Percentiles rank a stretch among this genome's conserved stretches.
Conservation (phyloP, 305 asterid species). For the Fraxinus ornus region DNA sequence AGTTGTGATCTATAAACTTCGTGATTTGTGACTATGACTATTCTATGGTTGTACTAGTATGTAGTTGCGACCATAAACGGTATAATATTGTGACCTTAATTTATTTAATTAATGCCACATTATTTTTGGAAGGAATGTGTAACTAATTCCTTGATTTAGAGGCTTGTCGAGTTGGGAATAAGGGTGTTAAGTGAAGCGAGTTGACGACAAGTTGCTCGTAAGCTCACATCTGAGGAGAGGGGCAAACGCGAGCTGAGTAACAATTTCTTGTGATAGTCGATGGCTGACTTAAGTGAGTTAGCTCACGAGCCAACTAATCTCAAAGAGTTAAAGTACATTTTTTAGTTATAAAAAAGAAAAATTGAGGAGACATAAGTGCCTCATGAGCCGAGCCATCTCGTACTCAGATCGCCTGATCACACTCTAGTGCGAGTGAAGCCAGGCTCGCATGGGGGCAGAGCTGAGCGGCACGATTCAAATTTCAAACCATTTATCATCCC, state of each 20-base stretch:
- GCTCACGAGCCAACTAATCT: neutral
- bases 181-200: neutral
- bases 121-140: too few relatives aligned
- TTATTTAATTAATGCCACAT: too few relatives aligned
- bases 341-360: neutral
- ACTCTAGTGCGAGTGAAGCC: too few relatives aligned
- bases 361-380: neutral
- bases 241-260: neutral
- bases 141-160: too few relatives aligned
- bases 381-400: neutral
- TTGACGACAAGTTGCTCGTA: neutral
- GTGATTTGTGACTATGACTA: too few relatives aligned
- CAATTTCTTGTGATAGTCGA: neutral
- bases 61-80: too few relatives aligned
- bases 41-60: too few relatives aligned
- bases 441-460: neutral
- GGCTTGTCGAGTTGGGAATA: neutral
- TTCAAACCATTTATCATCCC: neutral
- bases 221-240: neutral
- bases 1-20: too few relatives aligned
- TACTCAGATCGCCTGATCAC: too few relatives aligned
- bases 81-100: too few relatives aligned
- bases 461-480: neutral
- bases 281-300: neutral
- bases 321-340: neutral